phyloP scores from a whole-genome alignment of 176 grass and related monocot species.

The Stipa capillata region DNA sequence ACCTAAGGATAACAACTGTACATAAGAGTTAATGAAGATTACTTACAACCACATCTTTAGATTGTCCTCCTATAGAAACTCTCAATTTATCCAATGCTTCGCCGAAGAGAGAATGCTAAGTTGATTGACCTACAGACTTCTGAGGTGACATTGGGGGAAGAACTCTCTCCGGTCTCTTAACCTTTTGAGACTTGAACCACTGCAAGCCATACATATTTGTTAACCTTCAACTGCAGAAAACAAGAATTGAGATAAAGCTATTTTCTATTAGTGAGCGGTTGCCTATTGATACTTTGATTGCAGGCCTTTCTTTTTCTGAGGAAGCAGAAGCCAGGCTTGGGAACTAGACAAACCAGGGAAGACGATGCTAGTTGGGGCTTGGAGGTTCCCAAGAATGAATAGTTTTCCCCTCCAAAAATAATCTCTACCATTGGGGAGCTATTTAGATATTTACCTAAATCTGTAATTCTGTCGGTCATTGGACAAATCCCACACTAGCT shows the following conservation, averaged over 20 bases:
- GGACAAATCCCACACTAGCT: neutral
- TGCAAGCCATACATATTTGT: conserved; percentile 40
- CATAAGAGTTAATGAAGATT: neutral
- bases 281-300: neutral
- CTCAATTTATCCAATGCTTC: conserved; percentile 66
- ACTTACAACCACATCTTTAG: conserved; percentile 52
- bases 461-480: neutral
- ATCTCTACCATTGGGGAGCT: neutral
- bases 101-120: conserved; percentile 30
- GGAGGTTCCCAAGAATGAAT: neutral
- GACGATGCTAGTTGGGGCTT: neutral
- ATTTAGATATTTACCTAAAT: neutral
- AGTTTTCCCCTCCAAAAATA: neutral
- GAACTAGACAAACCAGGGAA: neutral
- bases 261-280: neutral
- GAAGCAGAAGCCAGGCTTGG: neutral
- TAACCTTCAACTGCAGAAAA: conserved; percentile 1
- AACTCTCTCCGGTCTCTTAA: conserved; percentile 65
- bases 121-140: conserved; percentile 42
- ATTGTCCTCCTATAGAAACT: conserved; percentile 67
- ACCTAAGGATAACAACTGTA: neutral
- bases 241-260: neutral
- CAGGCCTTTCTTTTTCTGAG: too few species aligned
- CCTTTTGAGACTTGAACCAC: conserved; percentile 95
- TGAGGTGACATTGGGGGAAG: conserved; percentile 73